These are phyloP conservation scores for Silene uniflora DNA, from an alignment of 148 eudicot genomes.

Conservation along the genomic window DNA sequence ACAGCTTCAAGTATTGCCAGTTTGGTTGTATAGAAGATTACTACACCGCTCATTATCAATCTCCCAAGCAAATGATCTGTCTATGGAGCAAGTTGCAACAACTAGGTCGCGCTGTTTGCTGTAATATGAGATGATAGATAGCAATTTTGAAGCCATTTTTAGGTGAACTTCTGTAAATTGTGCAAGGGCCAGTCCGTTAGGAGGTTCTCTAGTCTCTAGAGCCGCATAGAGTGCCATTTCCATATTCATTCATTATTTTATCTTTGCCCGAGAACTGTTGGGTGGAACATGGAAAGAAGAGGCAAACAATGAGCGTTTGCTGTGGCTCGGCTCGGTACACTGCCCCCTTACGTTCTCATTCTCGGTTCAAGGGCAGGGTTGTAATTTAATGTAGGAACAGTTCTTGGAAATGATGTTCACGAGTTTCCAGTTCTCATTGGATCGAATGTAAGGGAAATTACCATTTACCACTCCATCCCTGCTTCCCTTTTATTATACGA, in stretches of 20 bases:
- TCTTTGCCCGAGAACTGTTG: background rate
- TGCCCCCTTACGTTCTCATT: background rate
- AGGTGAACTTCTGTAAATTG: slow-evolving; percentile 28
- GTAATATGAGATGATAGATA: slow-evolving; percentile 74
- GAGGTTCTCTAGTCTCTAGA: slow-evolving; percentile 22
- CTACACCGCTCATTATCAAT: slow-evolving; percentile 82
- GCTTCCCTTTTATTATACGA: too few species aligned
- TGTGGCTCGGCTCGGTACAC: background rate
- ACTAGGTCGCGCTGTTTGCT: slow-evolving; percentile 57
- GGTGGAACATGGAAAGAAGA: background rate
- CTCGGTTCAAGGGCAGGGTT: slow-evolving; percentile 15
- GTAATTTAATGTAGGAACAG: slow-evolving; percentile 21
- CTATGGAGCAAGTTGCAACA: slow-evolving; percentile 79
- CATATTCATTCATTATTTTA: slow-evolving; percentile 30
- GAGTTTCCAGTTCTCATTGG: slow-evolving; percentile 6
- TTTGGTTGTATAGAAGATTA: slow-evolving; percentile 85
- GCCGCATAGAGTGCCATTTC: slow-evolving; percentile 21
- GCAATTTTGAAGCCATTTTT: slow-evolving; percentile 27
- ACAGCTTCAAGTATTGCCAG: slow-evolving; percentile 74
- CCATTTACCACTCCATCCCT: too few species aligned
- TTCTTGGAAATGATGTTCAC: slow-evolving; percentile 14
- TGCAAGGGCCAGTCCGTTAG: slow-evolving; percentile 17
- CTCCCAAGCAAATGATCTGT: slow-evolving; percentile 91
- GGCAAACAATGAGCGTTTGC: background rate
- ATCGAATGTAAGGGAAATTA: too few species aligned